Base-by-base conservation (phyloP, 331 rosid genomes). In the Cydonia oblonga region DNA sequence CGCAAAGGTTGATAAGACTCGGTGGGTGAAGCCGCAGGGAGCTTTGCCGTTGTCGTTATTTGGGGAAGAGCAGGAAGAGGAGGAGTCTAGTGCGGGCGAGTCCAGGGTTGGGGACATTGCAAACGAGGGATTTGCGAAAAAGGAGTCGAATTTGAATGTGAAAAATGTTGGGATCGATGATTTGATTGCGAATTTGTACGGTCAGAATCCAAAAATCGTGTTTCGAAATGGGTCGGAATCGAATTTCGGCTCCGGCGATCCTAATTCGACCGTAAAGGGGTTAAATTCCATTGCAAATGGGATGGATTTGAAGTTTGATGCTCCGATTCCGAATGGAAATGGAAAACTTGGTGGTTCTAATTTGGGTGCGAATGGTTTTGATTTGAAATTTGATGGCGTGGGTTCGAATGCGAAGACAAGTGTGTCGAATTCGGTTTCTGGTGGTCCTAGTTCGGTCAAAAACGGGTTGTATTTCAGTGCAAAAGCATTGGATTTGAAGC, bases 1-100 rank as follows among this genome's bases (percentile, higher is more conserved):
- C 20, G 80, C 11, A 23, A 69, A 58, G 44, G 60, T 54, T 1
- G 20, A 40, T 32, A 71, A 71, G 6, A 71, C 66, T 56, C 68
- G 16, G 46, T 76, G 89, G 85, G 74, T 57, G 42, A 89, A 85
- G 74, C 82, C 85, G 24, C 84, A 24, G 16, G 97, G 97, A 18
- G 97, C 96, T 71, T 64, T 93, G 76, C 97, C 98, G 42, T 84
- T 93, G 15, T 93, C 96, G 22, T 84, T 93, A 69, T 93, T 93
- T 44, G 96, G 98, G 15, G 93, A 80, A 56, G 73, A 65, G 76
- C 91, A 82, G 66, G 88, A 80, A 40, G 72, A 70, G 72, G 72
- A 70, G 72, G 82, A 77, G 67, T 80, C 81, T 4, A 68, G 69
- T 70, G 64, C 51, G 13, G 74, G 52, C 29, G 75, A 71, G 73